These are phyloP conservation scores for Aspergillus quadricinctus DNA, from an alignment of 2,329 filamentous ascomycete species.

Conservation along the genomic window DNA sequence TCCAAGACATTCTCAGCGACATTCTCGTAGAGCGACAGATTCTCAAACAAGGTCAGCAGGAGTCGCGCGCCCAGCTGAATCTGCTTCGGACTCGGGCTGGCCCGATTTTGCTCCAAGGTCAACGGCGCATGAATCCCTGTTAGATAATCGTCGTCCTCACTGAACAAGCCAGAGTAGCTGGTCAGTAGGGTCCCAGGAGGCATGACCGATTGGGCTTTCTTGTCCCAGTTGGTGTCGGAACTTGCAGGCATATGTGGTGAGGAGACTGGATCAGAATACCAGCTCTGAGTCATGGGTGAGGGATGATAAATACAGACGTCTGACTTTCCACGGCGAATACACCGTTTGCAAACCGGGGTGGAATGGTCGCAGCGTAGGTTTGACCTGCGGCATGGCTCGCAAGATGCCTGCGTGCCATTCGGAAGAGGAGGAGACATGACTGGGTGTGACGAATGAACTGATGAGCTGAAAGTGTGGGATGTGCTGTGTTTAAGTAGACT, in stretches of 20 bases:
- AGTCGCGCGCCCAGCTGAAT: constrained; percentile 21
- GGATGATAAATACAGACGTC: constrained; percentile 17
- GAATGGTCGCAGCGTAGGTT: constrained; percentile 22
- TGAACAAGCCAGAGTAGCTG: constrained; percentile 16
- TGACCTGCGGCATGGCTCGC: constrained; percentile 23
- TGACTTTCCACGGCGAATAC: constrained; percentile 10
- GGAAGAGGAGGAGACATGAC: constrained; percentile 2
- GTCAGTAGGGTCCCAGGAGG: background rate
- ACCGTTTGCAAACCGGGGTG: constrained; percentile 18
- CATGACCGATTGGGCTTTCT: background rate
- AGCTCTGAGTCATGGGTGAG: constrained; percentile 9
- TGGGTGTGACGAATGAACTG: no score
- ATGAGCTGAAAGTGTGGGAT: no score
- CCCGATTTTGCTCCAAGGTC: background rate
- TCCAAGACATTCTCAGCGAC: constrained; percentile 12
- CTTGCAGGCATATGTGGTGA: constrained; percentile 1
- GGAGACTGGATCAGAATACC: constrained; percentile 3
- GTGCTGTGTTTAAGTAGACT: no score
- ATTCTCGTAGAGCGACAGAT: constrained; percentile 17
- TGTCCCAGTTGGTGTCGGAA: background rate
- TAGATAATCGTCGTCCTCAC: constrained; percentile 8
- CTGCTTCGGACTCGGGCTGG: constrained; percentile 8
- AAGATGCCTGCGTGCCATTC: constrained; percentile 17
- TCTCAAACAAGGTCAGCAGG: constrained; percentile 13
- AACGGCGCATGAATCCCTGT: background rate